These are phyloP conservation scores for Yarrowia sp. DNA, from an alignment of 805 yeast genomes.

Conservation along the genomic window DNA sequence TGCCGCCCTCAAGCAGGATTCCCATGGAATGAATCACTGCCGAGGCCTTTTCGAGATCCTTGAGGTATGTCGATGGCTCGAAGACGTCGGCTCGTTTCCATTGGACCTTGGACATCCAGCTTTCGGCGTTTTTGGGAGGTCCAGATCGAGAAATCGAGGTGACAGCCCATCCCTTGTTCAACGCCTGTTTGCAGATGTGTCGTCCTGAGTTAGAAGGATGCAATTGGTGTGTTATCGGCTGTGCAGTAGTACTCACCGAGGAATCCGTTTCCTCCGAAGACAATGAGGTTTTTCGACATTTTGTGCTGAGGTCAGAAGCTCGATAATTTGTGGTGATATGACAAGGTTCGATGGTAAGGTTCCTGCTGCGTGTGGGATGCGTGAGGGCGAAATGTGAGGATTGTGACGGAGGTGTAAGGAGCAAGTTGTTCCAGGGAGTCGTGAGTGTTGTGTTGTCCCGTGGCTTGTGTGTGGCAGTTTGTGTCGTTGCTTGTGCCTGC, in stretches of 20 bases:
- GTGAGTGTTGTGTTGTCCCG: not conserved
- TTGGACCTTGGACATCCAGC: conserved; percentile 56
- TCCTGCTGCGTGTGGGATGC: conserved; percentile 3
- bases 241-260: conserved; percentile 52
- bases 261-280: conserved; percentile 90
- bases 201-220: conserved; percentile 53
- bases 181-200: conserved; percentile 72
- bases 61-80: conserved; percentile 63
- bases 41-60: conserved; percentile 57
- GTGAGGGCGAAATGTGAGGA: not conserved
- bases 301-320: conserved; percentile 5
- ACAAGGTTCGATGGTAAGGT: conserved; percentile 11
- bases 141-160: conserved; percentile 52
- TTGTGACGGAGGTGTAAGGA: not conserved
- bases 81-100: conserved; percentile 77
- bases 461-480: no score
- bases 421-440: no score
- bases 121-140: conserved; percentile 50
- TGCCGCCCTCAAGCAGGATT: conserved; percentile 67
- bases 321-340: conserved; percentile 18
- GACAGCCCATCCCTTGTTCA: conserved; percentile 68
- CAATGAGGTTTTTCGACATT: conserved; percentile 55
- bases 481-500: no score
- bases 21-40: conserved; percentile 89
- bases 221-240: not conserved